These are phyloP conservation scores for Plasmodium yoelii DNA, from an alignment of 169 alveolate species.

Conservation along the genomic window DNA sequence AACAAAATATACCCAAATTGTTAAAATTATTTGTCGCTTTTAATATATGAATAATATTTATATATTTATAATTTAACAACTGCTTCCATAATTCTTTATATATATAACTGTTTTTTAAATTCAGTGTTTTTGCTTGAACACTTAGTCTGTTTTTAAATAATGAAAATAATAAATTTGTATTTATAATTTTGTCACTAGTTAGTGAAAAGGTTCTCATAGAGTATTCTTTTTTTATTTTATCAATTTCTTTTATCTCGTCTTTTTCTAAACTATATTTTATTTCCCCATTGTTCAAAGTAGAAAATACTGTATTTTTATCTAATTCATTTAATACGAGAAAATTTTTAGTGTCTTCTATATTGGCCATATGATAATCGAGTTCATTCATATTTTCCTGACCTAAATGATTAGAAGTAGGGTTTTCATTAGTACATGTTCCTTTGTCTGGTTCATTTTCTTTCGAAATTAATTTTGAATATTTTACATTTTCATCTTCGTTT, in stretches of 20 bases:
- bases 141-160: constrained; percentile 9
- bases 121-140: not conserved
- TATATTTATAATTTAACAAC: constrained; percentile 58
- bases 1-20: constrained; percentile 6
- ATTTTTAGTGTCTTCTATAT: not conserved
- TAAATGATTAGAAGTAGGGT: not conserved
- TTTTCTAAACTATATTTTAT: not conserved
- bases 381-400: not conserved
- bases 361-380: not conserved
- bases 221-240: constrained; percentile 1
- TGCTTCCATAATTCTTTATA: constrained; percentile 61
- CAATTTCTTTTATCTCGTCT: constrained; percentile 4
- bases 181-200: constrained; percentile 26
- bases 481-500: not conserved
- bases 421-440: not conserved
- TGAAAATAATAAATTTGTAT: constrained; percentile 12
- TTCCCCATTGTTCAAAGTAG: not conserved
- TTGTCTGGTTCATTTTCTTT: not conserved
- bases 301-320: not conserved
- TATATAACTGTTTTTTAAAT: constrained; percentile 32
- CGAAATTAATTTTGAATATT: not conserved
- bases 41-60: constrained; percentile 55
- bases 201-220: not conserved
- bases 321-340: not conserved
- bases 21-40: constrained; percentile 23